A percentile compares a stretch with the other conserved stretches of the same genome.
Evolutionary conservation across 164 flowering plant species (phyloP).

Genomic region (Santalum album): DNA sequence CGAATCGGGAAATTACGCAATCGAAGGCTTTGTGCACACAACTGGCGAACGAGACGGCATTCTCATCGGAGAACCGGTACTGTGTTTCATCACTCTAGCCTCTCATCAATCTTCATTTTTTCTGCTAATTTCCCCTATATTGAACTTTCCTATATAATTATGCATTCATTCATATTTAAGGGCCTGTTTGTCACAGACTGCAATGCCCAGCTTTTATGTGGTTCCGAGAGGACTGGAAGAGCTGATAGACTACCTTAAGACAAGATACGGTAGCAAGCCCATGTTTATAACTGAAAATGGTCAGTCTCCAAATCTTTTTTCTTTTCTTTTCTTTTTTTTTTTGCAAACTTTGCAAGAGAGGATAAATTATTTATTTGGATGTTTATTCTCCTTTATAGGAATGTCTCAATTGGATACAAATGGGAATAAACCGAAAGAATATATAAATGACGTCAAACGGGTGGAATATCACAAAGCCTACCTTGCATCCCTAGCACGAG

Average conservation of each 20-base stretch:
- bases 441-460: constrained; percentile 31
- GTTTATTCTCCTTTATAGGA: neutral
- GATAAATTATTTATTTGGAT: neutral
- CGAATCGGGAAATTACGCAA: constrained; percentile 15
- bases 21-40: constrained; percentile 26
- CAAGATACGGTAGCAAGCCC: constrained; percentile 41
- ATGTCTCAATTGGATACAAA: neutral
- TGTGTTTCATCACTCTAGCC: too few relatives aligned
- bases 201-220: constrained; percentile 19
- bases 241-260: constrained; percentile 27
- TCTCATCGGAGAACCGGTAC: constrained; percentile 42
- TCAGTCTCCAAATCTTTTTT: constrained; percentile 3
- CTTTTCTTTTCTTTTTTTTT: too few relatives aligned
- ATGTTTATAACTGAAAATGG: constrained; percentile 60
- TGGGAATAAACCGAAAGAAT: neutral
- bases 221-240: constrained; percentile 57
- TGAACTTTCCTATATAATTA: too few relatives aligned
- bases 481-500: constrained; percentile 31
- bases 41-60: constrained; percentile 29
- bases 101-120: too few relatives aligned
- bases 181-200: constrained; percentile 25
- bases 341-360: too few relatives aligned
- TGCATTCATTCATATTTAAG: neutral
- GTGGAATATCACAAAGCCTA: constrained; percentile 34
- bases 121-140: too few relatives aligned